Evolutionary conservation across 2,329 filamentous ascomycete species (phyloP).

Genomic region (Penicillium decumbens): DNA sequence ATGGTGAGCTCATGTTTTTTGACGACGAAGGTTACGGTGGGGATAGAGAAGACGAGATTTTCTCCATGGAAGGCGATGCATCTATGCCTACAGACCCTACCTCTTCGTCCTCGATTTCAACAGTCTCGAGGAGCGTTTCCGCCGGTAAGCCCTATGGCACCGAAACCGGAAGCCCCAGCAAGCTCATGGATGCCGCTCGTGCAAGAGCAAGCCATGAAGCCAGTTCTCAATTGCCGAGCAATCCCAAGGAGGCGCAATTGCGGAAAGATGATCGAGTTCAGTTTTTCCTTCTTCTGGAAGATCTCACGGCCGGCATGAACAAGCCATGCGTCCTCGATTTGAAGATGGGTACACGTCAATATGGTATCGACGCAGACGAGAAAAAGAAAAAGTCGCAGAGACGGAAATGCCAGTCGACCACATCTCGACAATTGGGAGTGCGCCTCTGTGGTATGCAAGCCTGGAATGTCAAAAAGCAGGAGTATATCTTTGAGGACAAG

Average conservation of each 20-base stretch:
- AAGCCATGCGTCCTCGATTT: constrained; percentile 93
- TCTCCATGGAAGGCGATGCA: constrained; percentile 60
- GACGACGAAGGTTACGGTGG: constrained; percentile 83
- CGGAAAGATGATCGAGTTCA: constrained; percentile 62
- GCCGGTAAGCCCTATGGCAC: neutral
- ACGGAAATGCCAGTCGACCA: constrained; percentile 87
- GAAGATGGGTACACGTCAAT: constrained; percentile 98
- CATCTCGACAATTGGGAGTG: constrained; percentile 84
- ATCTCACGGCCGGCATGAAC: constrained; percentile 94
- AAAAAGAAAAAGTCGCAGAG: constrained; percentile 93
- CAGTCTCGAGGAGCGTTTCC: constrained; percentile 7
- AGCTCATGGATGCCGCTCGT: constrained; percentile 2
- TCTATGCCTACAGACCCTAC: constrained; percentile 7
- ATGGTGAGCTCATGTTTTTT: constrained; percentile 81
- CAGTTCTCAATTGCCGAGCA: constrained; percentile 52
- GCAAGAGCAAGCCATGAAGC: constrained; percentile 17
- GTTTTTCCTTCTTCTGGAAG: constrained; percentile 88
- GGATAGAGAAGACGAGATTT: constrained; percentile 68
- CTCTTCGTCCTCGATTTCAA: constrained; percentile 15
- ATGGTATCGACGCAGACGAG: constrained; percentile 82
- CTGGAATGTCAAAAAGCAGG: constrained; percentile 79
- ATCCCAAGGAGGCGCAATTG: constrained; percentile 69
- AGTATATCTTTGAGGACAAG: constrained; percentile 95
- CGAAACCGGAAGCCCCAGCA: constrained; percentile 1
- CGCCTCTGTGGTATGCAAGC: constrained; percentile 93